Evolutionary conservation across 1,284 basidiomycete species (phyloP), one percentile per base, ranked within the genome.

Genomic region (Ustilago nuda): DNA sequence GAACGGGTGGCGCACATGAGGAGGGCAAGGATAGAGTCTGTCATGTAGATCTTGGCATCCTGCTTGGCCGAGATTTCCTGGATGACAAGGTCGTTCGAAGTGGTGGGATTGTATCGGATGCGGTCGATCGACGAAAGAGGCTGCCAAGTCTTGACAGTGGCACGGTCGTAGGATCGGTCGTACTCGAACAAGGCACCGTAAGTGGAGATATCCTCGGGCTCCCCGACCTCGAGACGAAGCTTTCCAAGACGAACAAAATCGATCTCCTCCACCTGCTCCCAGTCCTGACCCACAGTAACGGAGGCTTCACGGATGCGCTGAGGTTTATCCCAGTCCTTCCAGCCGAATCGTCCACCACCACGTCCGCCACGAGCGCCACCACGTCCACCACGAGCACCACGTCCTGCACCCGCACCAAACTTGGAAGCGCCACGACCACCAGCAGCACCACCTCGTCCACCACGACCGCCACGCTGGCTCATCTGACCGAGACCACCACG

Each of bases 1-100:
- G 95, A 95, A 77, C 97, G 90, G 7, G 94, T 92, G 8, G 96
- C 92, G 81, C 93, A 94, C 97, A 99, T 99, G 76, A 99, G 91
- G 19, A 98, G 92, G 71, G 93, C 92, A 56, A 99, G 91, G 84
- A 99, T 98, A 74, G 93, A 92, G 88, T 99, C 97, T 43, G 96
- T 99, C 27, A 94, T 92, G 86, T 95, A 99, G 66, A 99, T 91
- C 92, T 93, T 75, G 94, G 90, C 93, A 94, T 85, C 48, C 60
- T 54, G 61, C 37, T 72, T 76, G 54, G 73, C 55, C 8, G 83
- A 72, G 13, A 85, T 68, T 19, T 84, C 76, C 56, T 81, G 79
- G 45, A 85, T 79, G 50, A 85, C 71, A 9, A 96, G 96, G 87
- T 99, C 97, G 82, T 99, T 97, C 23, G 94, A 95, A 11, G 97